These are phyloP conservation scores for Monsonia emarginata DNA, from an alignment of 441 rosid genomes.

Conservation along the genomic window DNA sequence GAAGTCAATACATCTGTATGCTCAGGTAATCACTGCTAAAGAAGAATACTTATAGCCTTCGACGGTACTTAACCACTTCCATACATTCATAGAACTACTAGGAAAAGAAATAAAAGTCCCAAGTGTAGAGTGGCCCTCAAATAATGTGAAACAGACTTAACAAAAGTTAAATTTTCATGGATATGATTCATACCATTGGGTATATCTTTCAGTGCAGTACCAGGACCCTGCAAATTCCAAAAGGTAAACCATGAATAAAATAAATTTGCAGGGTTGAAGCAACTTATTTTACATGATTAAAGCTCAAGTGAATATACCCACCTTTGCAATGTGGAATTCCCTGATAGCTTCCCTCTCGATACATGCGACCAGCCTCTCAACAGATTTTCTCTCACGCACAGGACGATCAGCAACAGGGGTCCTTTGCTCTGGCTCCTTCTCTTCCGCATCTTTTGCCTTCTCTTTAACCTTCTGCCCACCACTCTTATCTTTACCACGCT, in stretches of 20 bases:
- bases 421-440: constrained; percentile 42
- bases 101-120: background rate
- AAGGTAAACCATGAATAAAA: constrained; percentile 19
- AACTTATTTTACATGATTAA: background rate
- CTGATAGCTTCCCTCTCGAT: constrained; percentile 59
- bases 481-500: constrained; percentile 34
- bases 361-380: constrained; percentile 82
- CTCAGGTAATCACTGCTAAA: background rate
- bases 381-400: constrained; percentile 86
- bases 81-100: background rate
- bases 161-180: background rate
- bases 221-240: constrained; percentile 63
- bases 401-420: constrained; percentile 77
- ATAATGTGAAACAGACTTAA: background rate
- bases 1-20: background rate
- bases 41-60: background rate
- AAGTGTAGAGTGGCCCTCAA: too few relatives aligned
- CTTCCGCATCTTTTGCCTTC: constrained; percentile 32
- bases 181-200: constrained; percentile 60
- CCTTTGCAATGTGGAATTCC: constrained; percentile 81
- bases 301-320: constrained; percentile 21
- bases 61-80: background rate
- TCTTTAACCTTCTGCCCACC: constrained; percentile 31
- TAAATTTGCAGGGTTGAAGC: background rate
- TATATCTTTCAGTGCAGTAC: constrained; percentile 74